Percentiles rank a stretch among this genome's conserved stretches.
Conservation (phyloP, 2,329 filamentous ascomycete species). For the Fusarium miscanthi region DNA sequence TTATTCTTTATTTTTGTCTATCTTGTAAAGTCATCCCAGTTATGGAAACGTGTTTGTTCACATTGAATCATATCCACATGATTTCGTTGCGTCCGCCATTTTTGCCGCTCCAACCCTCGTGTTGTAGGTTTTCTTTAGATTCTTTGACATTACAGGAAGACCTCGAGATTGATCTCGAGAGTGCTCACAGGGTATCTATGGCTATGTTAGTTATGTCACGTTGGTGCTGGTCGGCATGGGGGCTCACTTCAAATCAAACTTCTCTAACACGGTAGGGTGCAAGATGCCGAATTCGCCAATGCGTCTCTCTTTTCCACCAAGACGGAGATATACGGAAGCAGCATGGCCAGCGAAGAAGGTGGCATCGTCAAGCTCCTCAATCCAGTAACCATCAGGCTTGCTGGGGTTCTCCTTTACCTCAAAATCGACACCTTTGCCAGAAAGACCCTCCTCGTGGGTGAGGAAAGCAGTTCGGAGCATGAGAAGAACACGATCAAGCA, state of each 20-base stretch:
- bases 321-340: conserved; percentile 82
- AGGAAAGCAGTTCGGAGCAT: conserved; percentile 91
- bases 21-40: conserved; percentile 41
- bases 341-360: conserved; percentile 94
- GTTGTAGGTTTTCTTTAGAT: conserved; percentile 25
- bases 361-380: conserved; percentile 88
- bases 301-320: conserved; percentile 77
- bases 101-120: conserved; percentile 13
- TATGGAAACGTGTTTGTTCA: conserved; percentile 35
- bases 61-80: conserved; percentile 35
- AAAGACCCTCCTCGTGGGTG: conserved; percentile 76
- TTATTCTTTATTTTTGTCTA: conserved; percentile 43
- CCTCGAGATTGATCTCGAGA: conserved; percentile 93
- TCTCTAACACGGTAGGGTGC: conserved; percentile 91
- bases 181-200: conserved; percentile 88
- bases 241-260: conserved; percentile 84
- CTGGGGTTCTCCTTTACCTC: conserved; percentile 64
- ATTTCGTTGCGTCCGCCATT: conserved; percentile 13
- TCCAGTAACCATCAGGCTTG: conserved; percentile 85
- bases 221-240: background rate
- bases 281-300: conserved; percentile 95
- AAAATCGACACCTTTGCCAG: conserved; percentile 62
- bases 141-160: conserved; percentile 74
- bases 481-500: conserved; percentile 89
- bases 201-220: conserved; percentile 34